Percentiles rank a stretch among this genome's conserved stretches.
These are phyloP conservation scores for Pseudonitzschia delicatissima DNA, from an alignment of 108 stramenopile genomes.

Conservation along the genomic window DNA sequence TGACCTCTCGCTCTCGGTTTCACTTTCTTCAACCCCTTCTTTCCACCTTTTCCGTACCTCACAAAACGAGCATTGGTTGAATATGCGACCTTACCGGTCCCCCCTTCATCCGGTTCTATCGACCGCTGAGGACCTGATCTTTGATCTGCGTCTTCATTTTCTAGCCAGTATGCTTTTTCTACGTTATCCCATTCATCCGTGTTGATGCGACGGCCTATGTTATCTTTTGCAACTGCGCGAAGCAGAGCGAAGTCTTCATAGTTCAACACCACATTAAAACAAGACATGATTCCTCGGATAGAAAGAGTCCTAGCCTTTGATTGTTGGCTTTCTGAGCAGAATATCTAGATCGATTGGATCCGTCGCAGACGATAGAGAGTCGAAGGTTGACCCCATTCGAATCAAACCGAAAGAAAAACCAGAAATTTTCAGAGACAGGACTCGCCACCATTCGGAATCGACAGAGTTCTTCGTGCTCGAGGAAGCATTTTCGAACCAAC, in stretches of 20 bases:
- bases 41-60: constrained; percentile 48
- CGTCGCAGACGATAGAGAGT: constrained; percentile 19
- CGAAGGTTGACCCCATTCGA: not conserved
- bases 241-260: constrained; percentile 57
- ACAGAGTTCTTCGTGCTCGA: not conserved
- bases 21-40: constrained; percentile 3
- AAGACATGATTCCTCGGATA: constrained; percentile 38
- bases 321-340: constrained; percentile 41
- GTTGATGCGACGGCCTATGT: constrained; percentile 48
- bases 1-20: not conserved
- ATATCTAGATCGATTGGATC: constrained; percentile 44
- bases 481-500: constrained; percentile 50
- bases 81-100: constrained; percentile 33
- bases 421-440: constrained; percentile 27
- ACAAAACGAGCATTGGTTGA: constrained; percentile 58
- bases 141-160: not conserved
- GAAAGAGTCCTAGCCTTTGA: constrained; percentile 27
- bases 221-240: constrained; percentile 34
- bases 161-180: constrained; percentile 55
- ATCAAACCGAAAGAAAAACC: constrained; percentile 20
- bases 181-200: constrained; percentile 63
- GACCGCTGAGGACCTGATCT: not conserved
- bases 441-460: constrained; percentile 30
- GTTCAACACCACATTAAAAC: constrained; percentile 31
- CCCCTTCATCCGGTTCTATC: not conserved